These are phyloP conservation scores for Eimeria necatrix DNA, from an alignment of 169 alveolate species.

Conservation along the genomic window DNA sequence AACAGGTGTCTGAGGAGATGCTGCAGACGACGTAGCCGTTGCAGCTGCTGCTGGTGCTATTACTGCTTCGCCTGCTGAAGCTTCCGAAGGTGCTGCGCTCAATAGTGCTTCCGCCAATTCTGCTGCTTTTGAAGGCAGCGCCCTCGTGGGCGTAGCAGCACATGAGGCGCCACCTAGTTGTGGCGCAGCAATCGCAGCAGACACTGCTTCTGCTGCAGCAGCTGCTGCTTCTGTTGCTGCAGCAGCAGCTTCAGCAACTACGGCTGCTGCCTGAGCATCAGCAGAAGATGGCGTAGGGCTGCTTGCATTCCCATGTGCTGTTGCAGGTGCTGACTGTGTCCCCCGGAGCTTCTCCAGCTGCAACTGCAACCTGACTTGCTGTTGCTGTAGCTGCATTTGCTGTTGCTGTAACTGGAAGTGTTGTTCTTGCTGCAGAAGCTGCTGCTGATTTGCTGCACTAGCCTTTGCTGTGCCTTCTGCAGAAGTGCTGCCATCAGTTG, in stretches of 20 bases:
- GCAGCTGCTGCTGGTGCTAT: slow-evolving; percentile 48
- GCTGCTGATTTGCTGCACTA: neutral
- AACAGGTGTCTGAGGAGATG: neutral
- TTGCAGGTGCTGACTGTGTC: neutral
- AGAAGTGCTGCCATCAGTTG: neutral
- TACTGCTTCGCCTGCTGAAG: slow-evolving; percentile 49
- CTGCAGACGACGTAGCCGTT: neutral
- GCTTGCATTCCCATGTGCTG: neutral
- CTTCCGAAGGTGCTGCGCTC: neutral
- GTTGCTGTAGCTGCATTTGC: slow-evolving; percentile 63
- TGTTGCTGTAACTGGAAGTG: slow-evolving; percentile 30
- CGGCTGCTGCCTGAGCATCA: neutral
- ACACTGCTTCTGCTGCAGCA: neutral
- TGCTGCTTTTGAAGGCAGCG: neutral
- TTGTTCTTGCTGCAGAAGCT: slow-evolving; percentile 29
- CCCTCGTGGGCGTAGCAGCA: neutral
- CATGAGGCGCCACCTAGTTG: neutral
- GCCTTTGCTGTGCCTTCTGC: slow-evolving; percentile 24
- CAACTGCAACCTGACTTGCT: slow-evolving; percentile 31
- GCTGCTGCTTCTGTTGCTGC: slow-evolving; percentile 21
- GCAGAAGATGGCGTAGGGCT: neutral
- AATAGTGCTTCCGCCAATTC: neutral
- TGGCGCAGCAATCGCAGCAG: slow-evolving; percentile 14
- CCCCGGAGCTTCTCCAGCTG: slow-evolving; percentile 51
- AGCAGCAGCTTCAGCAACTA: neutral